Evolutionary conservation across 129 eudicot genomes (phyloP).

Genomic region (Pseudognaphalium luteoalbum): DNA sequence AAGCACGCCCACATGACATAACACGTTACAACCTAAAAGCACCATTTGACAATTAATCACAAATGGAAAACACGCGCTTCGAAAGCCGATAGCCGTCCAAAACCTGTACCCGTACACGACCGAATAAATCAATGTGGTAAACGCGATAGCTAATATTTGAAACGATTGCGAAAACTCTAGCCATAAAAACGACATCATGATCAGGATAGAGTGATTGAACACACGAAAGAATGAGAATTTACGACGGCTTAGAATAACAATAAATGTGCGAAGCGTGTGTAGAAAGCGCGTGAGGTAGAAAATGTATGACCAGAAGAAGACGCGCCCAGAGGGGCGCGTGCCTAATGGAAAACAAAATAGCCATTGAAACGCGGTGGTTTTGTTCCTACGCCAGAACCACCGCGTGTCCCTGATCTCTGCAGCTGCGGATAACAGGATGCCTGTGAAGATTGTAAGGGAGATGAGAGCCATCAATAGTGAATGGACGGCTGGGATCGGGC

Average conservation of each 20-base stretch:
- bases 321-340: slow-evolving; percentile 85
- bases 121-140: slow-evolving; percentile 50
- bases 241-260: slow-evolving; percentile 45
- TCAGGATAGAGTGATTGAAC: slow-evolving; percentile 57
- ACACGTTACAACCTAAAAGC: slow-evolving; percentile 50
- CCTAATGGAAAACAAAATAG: slow-evolving; percentile 83
- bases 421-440: slow-evolving; percentile 65
- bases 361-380: slow-evolving; percentile 67
- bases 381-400: slow-evolving; percentile 70
- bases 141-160: slow-evolving; percentile 61
- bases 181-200: slow-evolving; percentile 63
- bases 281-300: slow-evolving; percentile 72
- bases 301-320: slow-evolving; percentile 84
- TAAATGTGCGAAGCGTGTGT: slow-evolving; percentile 55
- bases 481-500: slow-evolving; percentile 36
- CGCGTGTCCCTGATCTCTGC: slow-evolving; percentile 86
- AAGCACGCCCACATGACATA: slow-evolving; percentile 72
- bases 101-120: slow-evolving; percentile 43
- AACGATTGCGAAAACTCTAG: slow-evolving; percentile 82
- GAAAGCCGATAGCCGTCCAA: slow-evolving; percentile 69
- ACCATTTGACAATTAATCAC: slow-evolving; percentile 62
- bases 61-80: slow-evolving; percentile 72
- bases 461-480: slow-evolving; percentile 38
- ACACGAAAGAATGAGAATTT: slow-evolving; percentile 49
- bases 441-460: slow-evolving; percentile 66